Evolutionary conservation across 1,139 yeast genomes (phyloP), one percentile per base, ranked within the genome.

Genomic region (Lodderomyces pseudojiufengensis): DNA sequence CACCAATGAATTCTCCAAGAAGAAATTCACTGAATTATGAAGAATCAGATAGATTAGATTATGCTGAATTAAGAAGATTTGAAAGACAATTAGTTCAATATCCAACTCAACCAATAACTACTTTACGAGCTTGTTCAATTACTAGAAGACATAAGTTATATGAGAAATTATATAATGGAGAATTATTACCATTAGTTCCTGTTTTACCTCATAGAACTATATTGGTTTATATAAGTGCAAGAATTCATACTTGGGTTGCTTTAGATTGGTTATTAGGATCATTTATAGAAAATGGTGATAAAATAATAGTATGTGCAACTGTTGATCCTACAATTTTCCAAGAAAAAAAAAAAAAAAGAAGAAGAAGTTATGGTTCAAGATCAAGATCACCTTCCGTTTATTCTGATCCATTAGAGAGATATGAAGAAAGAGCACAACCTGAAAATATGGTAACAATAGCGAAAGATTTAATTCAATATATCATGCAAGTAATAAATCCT

Each of bases 191-290:
- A 15, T 45, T 45, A 44, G 50, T 50, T 15, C 70, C 85, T 15
- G 60, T 65, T 5, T 55, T 77, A 32, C 78, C 78, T 1, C 61
- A 65, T 27, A 61, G 90, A 49, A 72, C 73, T 2, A 66, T 83
- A 7, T 51, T 84, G 48, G 79, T 81, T 18, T 83, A 82, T 52
- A 65, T 84, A 5, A 71, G 80, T 43, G 95, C 87, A 1, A 63
- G 90, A 42, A 70, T 65, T 31, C 90, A 83, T 57, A 81, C 92
- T 0, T 84, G 94, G 92, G 86, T 81, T 3, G 80, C 87, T 0
- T 59, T 84, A 32, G 95, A 84, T 53, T 84, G 84, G 83, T 61
- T 75, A 3, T 56, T 83, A 40, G 63, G 62, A 29, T 60, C 63
- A 30, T 60, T 79, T 12, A 54, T 79, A 9, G 77, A 73, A 45